Percentiles rank a stretch among this genome's conserved stretches.
phyloP scores from a whole-genome alignment of 2,329 filamentous ascomycete species.

The Epichloe amarillans region DNA sequence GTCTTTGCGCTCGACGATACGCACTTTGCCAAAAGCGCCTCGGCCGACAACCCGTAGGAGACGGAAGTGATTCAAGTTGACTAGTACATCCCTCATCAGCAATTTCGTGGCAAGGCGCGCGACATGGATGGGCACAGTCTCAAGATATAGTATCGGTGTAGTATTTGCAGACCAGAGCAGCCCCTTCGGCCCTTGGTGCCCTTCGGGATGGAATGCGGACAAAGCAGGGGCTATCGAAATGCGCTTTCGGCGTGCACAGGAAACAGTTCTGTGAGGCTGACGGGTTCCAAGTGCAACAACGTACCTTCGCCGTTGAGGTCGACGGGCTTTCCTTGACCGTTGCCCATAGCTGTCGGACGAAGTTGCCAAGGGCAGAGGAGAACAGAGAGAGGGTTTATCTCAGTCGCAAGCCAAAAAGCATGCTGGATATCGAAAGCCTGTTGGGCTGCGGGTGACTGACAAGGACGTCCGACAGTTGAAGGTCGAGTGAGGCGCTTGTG shows the following conservation, averaged over 20 bases:
- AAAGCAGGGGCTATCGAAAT: not conserved
- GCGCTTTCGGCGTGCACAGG: not conserved
- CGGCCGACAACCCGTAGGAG: constrained; percentile 91
- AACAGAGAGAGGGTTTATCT: constrained; percentile 13
- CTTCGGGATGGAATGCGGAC: no score
- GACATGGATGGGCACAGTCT: not conserved
- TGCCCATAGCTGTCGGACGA: constrained; percentile 64
- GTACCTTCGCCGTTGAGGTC: constrained; percentile 85
- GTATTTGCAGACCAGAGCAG: no score
- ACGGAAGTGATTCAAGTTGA: constrained; percentile 95
- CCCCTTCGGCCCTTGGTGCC: no score
- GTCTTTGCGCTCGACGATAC: constrained; percentile 96
- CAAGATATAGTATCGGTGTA: no score
- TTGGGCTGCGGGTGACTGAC: not conserved
- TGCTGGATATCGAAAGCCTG: constrained; percentile 9
- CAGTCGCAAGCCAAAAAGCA: constrained; percentile 12
- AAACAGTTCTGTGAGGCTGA: constrained; percentile 2
- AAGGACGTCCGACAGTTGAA: not conserved
- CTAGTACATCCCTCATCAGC: constrained; percentile 29
- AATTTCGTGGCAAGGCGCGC: not conserved
- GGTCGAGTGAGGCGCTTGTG: not conserved
- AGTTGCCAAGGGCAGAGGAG: constrained; percentile 13
- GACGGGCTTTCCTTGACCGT: constrained; percentile 87
- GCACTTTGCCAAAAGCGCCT: constrained; percentile 95
- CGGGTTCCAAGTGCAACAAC: constrained; percentile 9